A percentile compares a stretch with the other conserved stretches of the same genome.
Evolutionary conservation across 176 grass and related monocot species (phyloP).

Genomic region (Eragrostis nindensis): DNA sequence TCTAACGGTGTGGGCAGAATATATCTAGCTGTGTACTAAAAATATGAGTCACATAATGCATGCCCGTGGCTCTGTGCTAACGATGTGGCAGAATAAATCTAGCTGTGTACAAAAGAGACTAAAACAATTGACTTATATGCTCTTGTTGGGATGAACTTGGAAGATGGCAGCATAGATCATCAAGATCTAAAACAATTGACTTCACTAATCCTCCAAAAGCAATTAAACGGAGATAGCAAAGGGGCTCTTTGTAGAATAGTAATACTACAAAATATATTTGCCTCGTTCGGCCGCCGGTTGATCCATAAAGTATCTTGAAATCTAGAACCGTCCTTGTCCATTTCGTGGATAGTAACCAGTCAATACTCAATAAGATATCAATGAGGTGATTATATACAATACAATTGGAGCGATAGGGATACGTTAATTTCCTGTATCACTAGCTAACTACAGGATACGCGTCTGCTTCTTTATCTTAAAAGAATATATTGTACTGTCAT

Average conservation of each 20-base stretch:
- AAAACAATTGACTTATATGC: not conserved
- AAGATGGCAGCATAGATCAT: not conserved
- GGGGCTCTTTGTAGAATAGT: not conserved
- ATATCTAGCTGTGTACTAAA: not conserved
- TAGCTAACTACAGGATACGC: slow-evolving; percentile 22
- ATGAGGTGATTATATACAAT: slow-evolving; percentile 8
- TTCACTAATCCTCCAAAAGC: not conserved
- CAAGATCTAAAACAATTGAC: slow-evolving; percentile 13
- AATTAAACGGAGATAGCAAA: not conserved
- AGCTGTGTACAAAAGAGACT: not conserved
- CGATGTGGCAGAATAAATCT: too few relatives aligned
- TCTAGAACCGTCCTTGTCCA: slow-evolving; percentile 28
- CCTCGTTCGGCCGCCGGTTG: not conserved
- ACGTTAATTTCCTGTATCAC: slow-evolving; percentile 8
- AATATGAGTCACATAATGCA: not conserved
- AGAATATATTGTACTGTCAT: slow-evolving; percentile 18
- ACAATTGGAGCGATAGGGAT: slow-evolving; percentile 9
- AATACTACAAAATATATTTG: not conserved
- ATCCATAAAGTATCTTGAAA: slow-evolving; percentile 15
- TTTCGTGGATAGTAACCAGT: slow-evolving; percentile 15
- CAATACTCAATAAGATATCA: slow-evolving; percentile 13
- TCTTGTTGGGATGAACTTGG: not conserved
- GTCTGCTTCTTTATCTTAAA: slow-evolving; percentile 21
- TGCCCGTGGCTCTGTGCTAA: not conserved
- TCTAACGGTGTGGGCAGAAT: not conserved